These are phyloP conservation scores for Epichloe glyceriae DNA, from an alignment of 2,329 filamentous ascomycete genomes.

Conservation along the genomic window DNA sequence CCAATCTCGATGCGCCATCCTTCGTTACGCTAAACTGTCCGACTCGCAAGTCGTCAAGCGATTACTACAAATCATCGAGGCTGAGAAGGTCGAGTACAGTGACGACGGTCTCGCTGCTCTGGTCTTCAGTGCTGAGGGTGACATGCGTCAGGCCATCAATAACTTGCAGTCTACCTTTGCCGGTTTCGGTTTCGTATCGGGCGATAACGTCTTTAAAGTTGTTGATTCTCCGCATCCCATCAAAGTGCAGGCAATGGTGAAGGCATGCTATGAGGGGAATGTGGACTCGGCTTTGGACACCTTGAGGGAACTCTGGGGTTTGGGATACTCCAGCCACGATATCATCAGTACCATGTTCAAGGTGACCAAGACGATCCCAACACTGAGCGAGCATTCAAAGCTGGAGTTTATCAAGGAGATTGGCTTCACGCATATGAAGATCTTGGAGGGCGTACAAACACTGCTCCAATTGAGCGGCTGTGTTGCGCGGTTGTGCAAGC, in stretches of 20 bases:
- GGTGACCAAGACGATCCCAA: conserved; percentile 91
- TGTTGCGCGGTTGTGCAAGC: conserved; percentile 77
- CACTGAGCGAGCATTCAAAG: conserved; percentile 85
- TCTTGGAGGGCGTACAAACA: conserved; percentile 94
- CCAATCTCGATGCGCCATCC: conserved; percentile 89
- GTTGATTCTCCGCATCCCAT: conserved; percentile 95
- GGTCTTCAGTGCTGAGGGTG: conserved; percentile 92
- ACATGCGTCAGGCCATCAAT: conserved; percentile 99
- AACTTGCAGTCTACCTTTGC: conserved; percentile 89
- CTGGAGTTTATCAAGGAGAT: conserved; percentile 98
- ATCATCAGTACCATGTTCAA: conserved; percentile 99
- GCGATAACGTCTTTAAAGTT: conserved; percentile 95
- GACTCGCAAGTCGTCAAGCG: conserved; percentile 88
- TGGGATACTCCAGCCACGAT: conserved; percentile 97
- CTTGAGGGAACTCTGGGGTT: conserved; percentile 80
- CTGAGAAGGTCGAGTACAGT: conserved; percentile 78
- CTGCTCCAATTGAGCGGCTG: conserved; percentile 88
- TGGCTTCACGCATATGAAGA: conserved; percentile 98
- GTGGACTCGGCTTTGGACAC: conserved; percentile 77
- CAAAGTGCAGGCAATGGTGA: conserved; percentile 97
- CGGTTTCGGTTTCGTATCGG: conserved; percentile 92
- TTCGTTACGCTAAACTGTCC: conserved; percentile 84
- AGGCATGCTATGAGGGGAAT: conserved; percentile 86
- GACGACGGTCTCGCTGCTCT: conserved; percentile 93
- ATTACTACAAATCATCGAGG: conserved; percentile 81